These are phyloP conservation scores for Coemansia biformis DNA, from an alignment of 192 early-diverging fungal species.

Conservation along the genomic window DNA sequence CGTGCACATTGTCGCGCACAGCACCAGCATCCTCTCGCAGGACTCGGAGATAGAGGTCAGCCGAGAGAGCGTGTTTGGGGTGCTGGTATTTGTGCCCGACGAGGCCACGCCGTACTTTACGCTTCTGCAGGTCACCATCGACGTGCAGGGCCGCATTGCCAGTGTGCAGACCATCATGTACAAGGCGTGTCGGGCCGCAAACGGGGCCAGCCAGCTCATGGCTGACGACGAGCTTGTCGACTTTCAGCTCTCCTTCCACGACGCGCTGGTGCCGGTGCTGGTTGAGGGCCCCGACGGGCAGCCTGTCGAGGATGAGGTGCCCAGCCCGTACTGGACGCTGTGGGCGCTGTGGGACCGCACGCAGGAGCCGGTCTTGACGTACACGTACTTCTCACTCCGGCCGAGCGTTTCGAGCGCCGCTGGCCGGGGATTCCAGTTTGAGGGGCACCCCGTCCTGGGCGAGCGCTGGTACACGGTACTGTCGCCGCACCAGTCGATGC, in stretches of 20 bases:
- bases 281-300: constrained; percentile 23
- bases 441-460: constrained; percentile 30
- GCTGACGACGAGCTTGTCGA: constrained; percentile 46
- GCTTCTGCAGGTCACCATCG: constrained; percentile 24
- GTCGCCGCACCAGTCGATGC: constrained; percentile 18
- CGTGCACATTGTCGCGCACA: constrained; percentile 27
- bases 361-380: constrained; percentile 32
- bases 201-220: constrained; percentile 47
- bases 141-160: constrained; percentile 14
- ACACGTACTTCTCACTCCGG: constrained; percentile 38
- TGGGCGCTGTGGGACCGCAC: constrained; percentile 50
- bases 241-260: constrained; percentile 27
- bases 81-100: constrained; percentile 50
- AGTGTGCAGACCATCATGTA: constrained; percentile 37
- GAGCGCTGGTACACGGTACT: constrained; percentile 47
- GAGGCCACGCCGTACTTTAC: constrained; percentile 48
- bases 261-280: constrained; percentile 17
- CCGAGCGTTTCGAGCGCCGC: constrained; percentile 3
- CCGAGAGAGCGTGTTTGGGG: constrained; percentile 22
- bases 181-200: constrained; percentile 42
- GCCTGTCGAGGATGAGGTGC: constrained; percentile 9
- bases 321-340: constrained; percentile 33
- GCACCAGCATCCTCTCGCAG: constrained; percentile 10
- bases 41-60: constrained; percentile 19
- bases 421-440: constrained; percentile 13